A percentile compares a stretch with the other conserved stretches of the same genome.
Evolutionary conservation across 2,329 filamentous ascomycete species (phyloP).

Genomic region (Stachybotrys echinatus): DNA sequence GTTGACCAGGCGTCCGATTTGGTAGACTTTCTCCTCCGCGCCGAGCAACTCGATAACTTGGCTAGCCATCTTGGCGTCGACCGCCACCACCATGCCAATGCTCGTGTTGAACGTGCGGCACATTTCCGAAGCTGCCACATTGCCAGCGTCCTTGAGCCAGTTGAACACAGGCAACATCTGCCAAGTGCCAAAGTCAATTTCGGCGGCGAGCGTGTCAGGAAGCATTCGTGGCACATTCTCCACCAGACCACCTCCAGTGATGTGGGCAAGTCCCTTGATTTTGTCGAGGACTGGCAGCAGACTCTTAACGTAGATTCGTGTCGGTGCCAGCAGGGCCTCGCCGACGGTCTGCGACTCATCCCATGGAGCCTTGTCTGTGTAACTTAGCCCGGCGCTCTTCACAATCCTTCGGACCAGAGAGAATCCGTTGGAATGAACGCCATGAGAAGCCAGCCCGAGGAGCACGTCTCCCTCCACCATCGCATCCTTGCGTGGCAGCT

Average conservation of each 20-base stretch:
- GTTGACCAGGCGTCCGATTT: slow-evolving; percentile 65
- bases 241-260: slow-evolving; percentile 86
- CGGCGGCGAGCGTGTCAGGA: slow-evolving; percentile 69
- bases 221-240: slow-evolving; percentile 97
- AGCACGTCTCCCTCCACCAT: slow-evolving; percentile 84
- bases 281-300: slow-evolving; percentile 63
- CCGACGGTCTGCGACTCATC: slow-evolving; percentile 59
- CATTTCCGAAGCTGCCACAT: slow-evolving; percentile 74
- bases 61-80: slow-evolving; percentile 59
- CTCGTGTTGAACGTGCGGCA: slow-evolving; percentile 92
- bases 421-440: slow-evolving; percentile 95
- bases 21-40: slow-evolving; percentile 67
- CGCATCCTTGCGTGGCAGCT: slow-evolving; percentile 68
- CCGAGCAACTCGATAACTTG: slow-evolving; percentile 56
- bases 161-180: slow-evolving; percentile 71
- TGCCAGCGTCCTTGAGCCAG: slow-evolving; percentile 75
- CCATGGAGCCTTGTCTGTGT: slow-evolving; percentile 75
- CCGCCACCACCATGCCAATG: slow-evolving; percentile 87
- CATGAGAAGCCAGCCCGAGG: slow-evolving; percentile 77
- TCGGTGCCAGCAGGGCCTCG: slow-evolving; percentile 77
- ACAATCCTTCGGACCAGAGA: slow-evolving; percentile 92
- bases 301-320: slow-evolving; percentile 86
- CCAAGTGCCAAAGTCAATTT: slow-evolving; percentile 76
- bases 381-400: slow-evolving; percentile 64
- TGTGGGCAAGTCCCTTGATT: slow-evolving; percentile 92